Evolutionary conservation across 139 green algal genomes (phyloP).

Genomic region (Dunaliella primolecta): DNA sequence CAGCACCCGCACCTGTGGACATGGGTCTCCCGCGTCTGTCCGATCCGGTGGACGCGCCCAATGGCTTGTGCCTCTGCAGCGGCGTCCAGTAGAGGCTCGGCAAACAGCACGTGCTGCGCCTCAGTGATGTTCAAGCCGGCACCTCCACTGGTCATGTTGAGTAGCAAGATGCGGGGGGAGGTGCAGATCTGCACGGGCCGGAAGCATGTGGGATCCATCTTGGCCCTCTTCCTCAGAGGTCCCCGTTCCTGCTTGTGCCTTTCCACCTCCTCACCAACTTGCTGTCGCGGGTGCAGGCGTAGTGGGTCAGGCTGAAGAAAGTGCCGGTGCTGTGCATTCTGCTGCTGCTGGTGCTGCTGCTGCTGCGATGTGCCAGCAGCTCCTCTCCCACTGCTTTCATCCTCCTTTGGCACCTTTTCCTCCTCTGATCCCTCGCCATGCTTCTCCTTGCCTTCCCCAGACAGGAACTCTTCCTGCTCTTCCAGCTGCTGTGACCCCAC

Average conservation of each 20-base stretch:
- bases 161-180: constrained; percentile 62
- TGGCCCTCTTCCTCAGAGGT: not conserved
- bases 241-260: not conserved
- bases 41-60: constrained; percentile 73
- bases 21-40: constrained; percentile 59
- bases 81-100: constrained; percentile 74
- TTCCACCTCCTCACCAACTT: not conserved
- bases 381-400: not conserved
- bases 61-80: constrained; percentile 81
- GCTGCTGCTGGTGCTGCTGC: constrained; percentile 6
- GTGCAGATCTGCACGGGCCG: not conserved
- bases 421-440: not conserved
- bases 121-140: constrained; percentile 79
- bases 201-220: not conserved
- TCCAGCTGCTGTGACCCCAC: not conserved
- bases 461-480: not conserved
- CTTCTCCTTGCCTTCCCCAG: not conserved
- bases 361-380: too few species aligned
- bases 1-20: constrained; percentile 55
- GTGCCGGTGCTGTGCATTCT: too few species aligned
- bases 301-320: not conserved
- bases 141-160: constrained; percentile 68
- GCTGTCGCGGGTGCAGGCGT: not conserved
- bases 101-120: constrained; percentile 81
- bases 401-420: not conserved